These are phyloP conservation scores for Pyrenochaeta sp. DNA, from an alignment of 2,329 filamentous ascomycete genomes.

Conservation along the genomic window DNA sequence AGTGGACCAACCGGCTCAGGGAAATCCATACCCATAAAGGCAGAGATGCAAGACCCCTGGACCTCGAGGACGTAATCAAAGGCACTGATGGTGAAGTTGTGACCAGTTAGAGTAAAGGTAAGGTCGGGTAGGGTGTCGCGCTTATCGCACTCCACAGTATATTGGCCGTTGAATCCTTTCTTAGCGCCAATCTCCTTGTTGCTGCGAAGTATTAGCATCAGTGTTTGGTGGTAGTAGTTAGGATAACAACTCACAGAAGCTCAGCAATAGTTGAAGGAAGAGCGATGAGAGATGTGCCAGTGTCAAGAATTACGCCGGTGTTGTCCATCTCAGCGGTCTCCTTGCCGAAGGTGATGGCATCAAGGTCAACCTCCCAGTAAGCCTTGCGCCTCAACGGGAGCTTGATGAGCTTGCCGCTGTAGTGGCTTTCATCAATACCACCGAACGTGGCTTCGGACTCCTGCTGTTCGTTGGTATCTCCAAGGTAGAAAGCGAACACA, in stretches of 20 bases:
- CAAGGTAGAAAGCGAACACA: slow-evolving; percentile 96
- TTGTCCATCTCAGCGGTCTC: slow-evolving; percentile 87
- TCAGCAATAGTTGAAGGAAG: slow-evolving; percentile 91
- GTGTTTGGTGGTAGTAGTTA: neutral
- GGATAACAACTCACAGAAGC: slow-evolving; percentile 69
- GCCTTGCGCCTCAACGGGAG: slow-evolving; percentile 97
- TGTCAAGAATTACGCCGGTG: slow-evolving; percentile 97
- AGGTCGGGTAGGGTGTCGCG: slow-evolving; percentile 86
- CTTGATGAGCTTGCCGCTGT: slow-evolving; percentile 85
- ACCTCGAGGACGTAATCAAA: slow-evolving; percentile 97
- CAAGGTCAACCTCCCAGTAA: slow-evolving; percentile 99
- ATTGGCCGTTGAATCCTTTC: slow-evolving; percentile 97
- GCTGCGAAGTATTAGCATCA: slow-evolving; percentile 43
- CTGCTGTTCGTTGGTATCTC: slow-evolving; percentile 73
- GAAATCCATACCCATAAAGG: slow-evolving; percentile 93
- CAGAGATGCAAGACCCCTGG: slow-evolving; percentile 93
- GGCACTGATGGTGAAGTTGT: slow-evolving; percentile 89
- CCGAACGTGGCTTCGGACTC: slow-evolving; percentile 91
- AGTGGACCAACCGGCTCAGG: slow-evolving; percentile 88
- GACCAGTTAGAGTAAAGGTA: slow-evolving; percentile 86
- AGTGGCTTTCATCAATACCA: slow-evolving; percentile 83
- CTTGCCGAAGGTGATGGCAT: slow-evolving; percentile 88
- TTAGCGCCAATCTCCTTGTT: slow-evolving; percentile 98
- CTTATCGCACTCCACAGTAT: slow-evolving; percentile 88
- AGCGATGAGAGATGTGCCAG: slow-evolving; percentile 95